Conservation (phyloP, 768 basidiomycete genomes). For the Rhodocollybia butyracea region DNA sequence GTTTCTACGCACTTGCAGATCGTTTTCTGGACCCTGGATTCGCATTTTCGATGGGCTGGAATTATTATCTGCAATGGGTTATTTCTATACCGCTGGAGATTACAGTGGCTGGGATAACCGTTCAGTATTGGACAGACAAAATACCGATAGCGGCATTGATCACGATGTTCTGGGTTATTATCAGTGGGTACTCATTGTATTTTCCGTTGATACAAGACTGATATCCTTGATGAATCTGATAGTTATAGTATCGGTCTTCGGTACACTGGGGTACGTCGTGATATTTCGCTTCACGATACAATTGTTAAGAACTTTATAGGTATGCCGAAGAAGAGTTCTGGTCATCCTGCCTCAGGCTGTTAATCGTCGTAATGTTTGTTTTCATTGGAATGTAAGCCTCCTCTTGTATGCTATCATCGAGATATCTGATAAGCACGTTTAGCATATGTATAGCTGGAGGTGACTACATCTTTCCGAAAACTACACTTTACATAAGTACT, state of each 20-base stretch:
- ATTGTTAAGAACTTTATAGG: too few species aligned
- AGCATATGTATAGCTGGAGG: constrained; percentile 27
- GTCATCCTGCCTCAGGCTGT: constrained; percentile 46
- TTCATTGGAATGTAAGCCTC: constrained; percentile 39
- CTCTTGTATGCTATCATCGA: not conserved
- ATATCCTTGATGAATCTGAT: not conserved
- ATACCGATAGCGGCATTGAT: constrained; percentile 43
- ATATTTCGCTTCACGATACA: too few species aligned
- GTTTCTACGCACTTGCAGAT: constrained; percentile 44
- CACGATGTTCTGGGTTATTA: constrained; percentile 40
- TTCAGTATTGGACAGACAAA: constrained; percentile 39
- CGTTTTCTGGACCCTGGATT: constrained; percentile 47
- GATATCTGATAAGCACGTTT: not conserved
- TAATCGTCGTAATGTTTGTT: constrained; percentile 43
- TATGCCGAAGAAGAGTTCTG: constrained; percentile 49
- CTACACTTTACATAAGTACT: not conserved
- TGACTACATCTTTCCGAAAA: not conserved
- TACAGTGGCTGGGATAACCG: constrained; percentile 41
- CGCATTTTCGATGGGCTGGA: constrained; percentile 50
- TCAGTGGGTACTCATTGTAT: constrained; percentile 21
- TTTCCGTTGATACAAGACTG: not conserved
- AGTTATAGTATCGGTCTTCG: constrained; percentile 39
- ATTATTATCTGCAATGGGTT: constrained; percentile 46
- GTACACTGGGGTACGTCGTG: constrained; percentile 46
- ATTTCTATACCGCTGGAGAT: constrained; percentile 42